A percentile compares a stretch with the other conserved stretches of the same genome.
phyloP scores from a whole-genome alignment of 208 protist species.

The Acanthamoeba castellanii region DNA sequence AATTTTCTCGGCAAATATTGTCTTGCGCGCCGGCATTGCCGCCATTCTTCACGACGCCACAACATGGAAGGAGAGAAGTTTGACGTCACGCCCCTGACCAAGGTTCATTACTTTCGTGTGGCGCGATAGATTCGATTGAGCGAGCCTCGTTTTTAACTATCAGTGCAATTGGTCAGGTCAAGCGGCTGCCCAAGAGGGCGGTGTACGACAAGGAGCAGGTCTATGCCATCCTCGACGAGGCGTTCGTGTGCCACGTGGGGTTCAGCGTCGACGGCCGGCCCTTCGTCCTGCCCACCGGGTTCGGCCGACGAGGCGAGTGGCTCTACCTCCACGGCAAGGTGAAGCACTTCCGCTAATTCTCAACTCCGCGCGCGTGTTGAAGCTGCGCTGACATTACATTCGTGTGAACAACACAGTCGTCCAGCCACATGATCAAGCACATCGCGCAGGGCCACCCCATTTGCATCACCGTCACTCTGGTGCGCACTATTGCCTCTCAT shows the following conservation, averaged over 20 bases:
- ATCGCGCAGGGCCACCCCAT: slow-evolving; percentile 53
- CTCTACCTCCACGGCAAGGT: slow-evolving; percentile 67
- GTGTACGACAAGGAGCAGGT: slow-evolving; percentile 65
- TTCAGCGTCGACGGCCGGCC: slow-evolving; percentile 40
- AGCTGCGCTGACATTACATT: neutral
- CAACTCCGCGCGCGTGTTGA: neutral
- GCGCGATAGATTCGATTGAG: too few species aligned
- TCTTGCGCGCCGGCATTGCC: neutral
- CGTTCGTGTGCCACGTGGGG: slow-evolving; percentile 62
- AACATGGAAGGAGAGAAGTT: slow-evolving; percentile 24
- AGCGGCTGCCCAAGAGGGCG: slow-evolving; percentile 44
- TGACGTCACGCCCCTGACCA: slow-evolving; percentile 48
- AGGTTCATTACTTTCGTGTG: neutral
- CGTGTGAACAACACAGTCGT: neutral
- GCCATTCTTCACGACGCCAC: too few species aligned
- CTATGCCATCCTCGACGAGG: slow-evolving; percentile 38
- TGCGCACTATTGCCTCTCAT: neutral
- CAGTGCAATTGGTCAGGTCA: neutral
- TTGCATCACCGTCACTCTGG: slow-evolving; percentile 68
- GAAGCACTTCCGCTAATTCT: neutral
- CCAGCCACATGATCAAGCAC: slow-evolving; percentile 71
- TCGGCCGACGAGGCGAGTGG: slow-evolving; percentile 36
- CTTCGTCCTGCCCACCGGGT: slow-evolving; percentile 64
- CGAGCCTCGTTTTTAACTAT: too few species aligned
- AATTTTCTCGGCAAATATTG: neutral